phyloP scores from a whole-genome alignment of 495 filamentous ascomycete species.

The Daldinia bambusicola region DNA sequence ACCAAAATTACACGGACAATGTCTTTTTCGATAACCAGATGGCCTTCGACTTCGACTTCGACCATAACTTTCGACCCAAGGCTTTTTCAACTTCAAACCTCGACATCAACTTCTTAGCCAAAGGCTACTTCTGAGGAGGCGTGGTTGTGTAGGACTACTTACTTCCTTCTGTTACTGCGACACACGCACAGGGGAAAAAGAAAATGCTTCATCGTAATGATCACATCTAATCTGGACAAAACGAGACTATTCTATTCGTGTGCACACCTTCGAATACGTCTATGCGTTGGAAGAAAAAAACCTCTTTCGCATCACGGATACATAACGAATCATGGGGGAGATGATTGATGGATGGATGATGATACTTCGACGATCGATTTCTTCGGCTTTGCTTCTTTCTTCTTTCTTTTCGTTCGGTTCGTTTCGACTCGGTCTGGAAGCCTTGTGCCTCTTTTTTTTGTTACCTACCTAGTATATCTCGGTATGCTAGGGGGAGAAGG shows the following conservation, averaged over 20 bases:
- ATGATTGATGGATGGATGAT: neutral
- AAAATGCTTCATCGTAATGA: neutral
- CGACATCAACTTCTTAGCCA: neutral
- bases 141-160: neutral
- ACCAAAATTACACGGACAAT: neutral
- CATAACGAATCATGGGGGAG: neutral
- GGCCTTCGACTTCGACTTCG: neutral
- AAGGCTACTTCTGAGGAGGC: neutral
- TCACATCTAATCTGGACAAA: slow-evolving; percentile 5
- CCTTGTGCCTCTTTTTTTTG: neutral
- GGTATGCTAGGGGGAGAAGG: neutral
- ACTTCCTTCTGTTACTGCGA: neutral
- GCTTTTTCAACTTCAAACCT: neutral
- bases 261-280: neutral
- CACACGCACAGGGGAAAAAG: neutral
- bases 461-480: neutral
- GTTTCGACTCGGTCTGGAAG: neutral
- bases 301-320: neutral
- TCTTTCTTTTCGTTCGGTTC: too few relatives aligned
- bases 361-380: neutral
- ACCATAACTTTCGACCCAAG: neutral
- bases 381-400: neutral
- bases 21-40: neutral
- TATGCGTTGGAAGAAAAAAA: neutral
- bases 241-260: neutral